phyloP scores from a whole-genome alignment of 192 early-diverging fungal species.

The Coemansia sp. region DNA sequence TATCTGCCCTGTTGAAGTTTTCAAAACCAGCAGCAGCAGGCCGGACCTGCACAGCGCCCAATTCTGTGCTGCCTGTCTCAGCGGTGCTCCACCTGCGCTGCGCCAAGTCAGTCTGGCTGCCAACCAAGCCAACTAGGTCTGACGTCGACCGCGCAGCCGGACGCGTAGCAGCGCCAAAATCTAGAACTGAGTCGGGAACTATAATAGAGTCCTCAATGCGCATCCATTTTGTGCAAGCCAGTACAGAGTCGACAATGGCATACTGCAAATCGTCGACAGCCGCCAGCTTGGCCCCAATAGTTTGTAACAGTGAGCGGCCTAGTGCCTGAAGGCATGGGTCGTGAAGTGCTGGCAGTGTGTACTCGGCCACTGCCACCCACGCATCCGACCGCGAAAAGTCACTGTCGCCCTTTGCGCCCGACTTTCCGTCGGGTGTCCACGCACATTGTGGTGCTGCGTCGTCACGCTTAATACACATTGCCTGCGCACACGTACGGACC shows the following conservation, averaged over 20 bases:
- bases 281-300: slow-evolving; percentile 23
- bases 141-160: slow-evolving; percentile 1
- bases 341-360: slow-evolving; percentile 1
- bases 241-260: slow-evolving; percentile 34
- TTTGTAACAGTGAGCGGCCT: slow-evolving; percentile 1
- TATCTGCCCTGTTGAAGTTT: too few relatives aligned
- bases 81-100: neutral
- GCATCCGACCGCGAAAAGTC: slow-evolving; percentile 36
- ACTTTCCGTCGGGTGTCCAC: neutral
- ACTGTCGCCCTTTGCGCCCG: neutral
- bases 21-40: too few relatives aligned
- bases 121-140: neutral
- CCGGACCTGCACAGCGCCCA: too few relatives aligned
- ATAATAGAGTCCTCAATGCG: neutral
- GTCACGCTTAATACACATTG: slow-evolving; percentile 14
- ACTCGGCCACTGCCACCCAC: slow-evolving; percentile 22
- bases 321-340: slow-evolving; percentile 18
- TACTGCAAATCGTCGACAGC: slow-evolving; percentile 39
- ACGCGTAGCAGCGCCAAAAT: neutral
- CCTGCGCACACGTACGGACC: slow-evolving; percentile 7
- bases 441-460: slow-evolving; percentile 34
- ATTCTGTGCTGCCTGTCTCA: too few relatives aligned
- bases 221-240: slow-evolving; percentile 36
- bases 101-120: neutral
- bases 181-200: neutral